Percentiles rank a stretch among this genome's conserved stretches.
phyloP scores from a whole-genome alignment of 495 filamentous ascomycete species.

The Podospora appendiculata region DNA sequence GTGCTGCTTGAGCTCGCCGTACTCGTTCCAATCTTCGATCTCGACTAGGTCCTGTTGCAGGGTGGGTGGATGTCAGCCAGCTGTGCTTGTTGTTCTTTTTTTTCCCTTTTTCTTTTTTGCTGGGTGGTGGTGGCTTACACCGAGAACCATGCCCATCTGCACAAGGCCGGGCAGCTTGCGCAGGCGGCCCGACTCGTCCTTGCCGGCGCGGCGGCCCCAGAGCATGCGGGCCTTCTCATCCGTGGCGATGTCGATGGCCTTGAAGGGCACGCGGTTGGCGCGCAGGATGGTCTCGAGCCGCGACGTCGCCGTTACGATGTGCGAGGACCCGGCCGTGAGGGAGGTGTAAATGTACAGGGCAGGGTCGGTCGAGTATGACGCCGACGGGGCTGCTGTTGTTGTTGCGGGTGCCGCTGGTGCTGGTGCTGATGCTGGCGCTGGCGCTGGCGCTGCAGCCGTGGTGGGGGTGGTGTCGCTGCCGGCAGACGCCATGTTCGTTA shows the following conservation, averaged over 20 bases:
- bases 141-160: conserved; percentile 77
- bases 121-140: conserved; percentile 60
- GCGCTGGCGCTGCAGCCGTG: conserved; percentile 7
- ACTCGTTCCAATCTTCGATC: conserved; percentile 98
- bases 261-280: conserved; percentile 89
- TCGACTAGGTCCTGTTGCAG: conserved; percentile 71
- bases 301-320: conserved; percentile 93
- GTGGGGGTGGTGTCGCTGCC: neutral
- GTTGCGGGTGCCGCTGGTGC: no score
- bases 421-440: conserved; percentile 21
- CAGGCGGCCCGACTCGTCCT: conserved; percentile 49
- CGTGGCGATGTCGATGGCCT: conserved; percentile 83
- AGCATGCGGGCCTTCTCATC: conserved; percentile 87
- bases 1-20: conserved; percentile 84
- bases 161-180: conserved; percentile 86
- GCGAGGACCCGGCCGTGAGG: conserved; percentile 88
- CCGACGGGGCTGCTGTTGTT: conserved; percentile 11
- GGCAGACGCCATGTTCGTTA: neutral
- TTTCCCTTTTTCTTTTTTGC: no score
- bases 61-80: conserved; percentile 1
- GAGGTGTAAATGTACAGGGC: conserved; percentile 91
- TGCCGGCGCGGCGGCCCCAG: conserved; percentile 72
- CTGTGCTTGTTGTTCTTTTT: neutral
- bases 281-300: conserved; percentile 94
- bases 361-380: conserved; percentile 61